Percentiles rank a stretch among this genome's conserved stretches.
Conservation (phyloP, 225 moss, liverwort and hornwort species). For the Bryum argenteum region DNA sequence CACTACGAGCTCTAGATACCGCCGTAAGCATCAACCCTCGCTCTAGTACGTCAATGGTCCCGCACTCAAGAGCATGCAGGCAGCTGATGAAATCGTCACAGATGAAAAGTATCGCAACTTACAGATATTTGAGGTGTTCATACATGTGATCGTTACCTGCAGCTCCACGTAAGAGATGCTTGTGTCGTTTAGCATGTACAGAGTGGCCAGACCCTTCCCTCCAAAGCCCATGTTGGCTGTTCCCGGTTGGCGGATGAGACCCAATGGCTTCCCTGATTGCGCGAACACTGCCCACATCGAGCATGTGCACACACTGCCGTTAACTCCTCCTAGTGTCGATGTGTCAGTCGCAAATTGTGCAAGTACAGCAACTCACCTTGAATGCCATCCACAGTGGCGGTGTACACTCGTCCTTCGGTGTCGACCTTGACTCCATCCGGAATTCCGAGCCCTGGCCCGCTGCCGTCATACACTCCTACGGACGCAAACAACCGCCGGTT, state of each 20-base stretch:
- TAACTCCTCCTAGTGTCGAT: too few species aligned
- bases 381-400: constrained; percentile 56
- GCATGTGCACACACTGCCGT: neutral
- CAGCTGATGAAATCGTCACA: neutral
- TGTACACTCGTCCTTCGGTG: constrained; percentile 57
- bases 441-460: constrained; percentile 44
- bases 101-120: too few species aligned
- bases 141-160: constrained; percentile 25
- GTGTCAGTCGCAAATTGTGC: too few species aligned
- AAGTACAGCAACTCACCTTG: constrained; percentile 54
- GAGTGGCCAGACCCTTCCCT: constrained; percentile 46
- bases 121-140: too few species aligned
- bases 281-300: constrained; percentile 43
- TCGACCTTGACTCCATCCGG: constrained; percentile 79
- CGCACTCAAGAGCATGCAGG: neutral
- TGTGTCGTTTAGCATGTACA: constrained; percentile 52
- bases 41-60: neutral
- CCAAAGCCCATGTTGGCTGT: constrained; percentile 57
- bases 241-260: constrained; percentile 50
- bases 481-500: constrained; percentile 63
- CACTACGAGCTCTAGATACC: too few species aligned
- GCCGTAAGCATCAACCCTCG: too few species aligned
- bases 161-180: constrained; percentile 50
- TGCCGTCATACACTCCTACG: constrained; percentile 61
- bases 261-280: constrained; percentile 47